Base-by-base conservation (phyloP, 2,329 filamentous ascomycete genomes). In the Aspergillus melleus region DNA sequence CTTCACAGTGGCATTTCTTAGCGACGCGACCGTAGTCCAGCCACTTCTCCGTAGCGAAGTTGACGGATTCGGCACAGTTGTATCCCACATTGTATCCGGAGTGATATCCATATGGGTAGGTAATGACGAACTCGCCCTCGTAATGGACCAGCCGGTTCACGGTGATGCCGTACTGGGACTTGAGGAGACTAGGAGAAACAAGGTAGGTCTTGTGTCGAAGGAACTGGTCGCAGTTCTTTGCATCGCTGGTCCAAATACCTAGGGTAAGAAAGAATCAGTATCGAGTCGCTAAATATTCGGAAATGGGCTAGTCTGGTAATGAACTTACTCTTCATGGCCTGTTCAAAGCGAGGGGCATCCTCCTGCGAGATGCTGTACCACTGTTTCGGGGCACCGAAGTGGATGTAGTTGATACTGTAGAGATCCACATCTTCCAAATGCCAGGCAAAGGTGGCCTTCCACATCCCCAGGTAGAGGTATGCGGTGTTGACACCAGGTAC, bases 331-430 rank as follows among this genome's bases (percentile, higher is more conserved):
- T 90, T 94, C 95, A 99, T 99, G 47, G 92, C 94, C 42, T 88
- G 87, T 76, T 99, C 95, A 68, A 99, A 99, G 16, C 90, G 89
- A 54, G 92, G 87, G 14, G 94, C 92, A 74, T 99, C 95, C 65
- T 91, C 90, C 75, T 98, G 96, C 0, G 94, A 96, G 66, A 99
- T 98, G 76, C 93, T 97, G 79, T 99, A 99, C 95, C 95, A 99
- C 75, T 99, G 95, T 78, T 99, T 99, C 0, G 95, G 95, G 1
- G 95, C 95, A 57, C 95, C 95, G 74, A 99, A 99, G 72, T 99
- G 95, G 61, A 99, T 92, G 75, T 97, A 99, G 79, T 99, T 99
- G 83, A 99, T 99, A 75, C 93, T 98, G 86, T 99, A 99, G 4
- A 99, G 85, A 79, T 99, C 95, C 47, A 99, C 94, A 74, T 99